Conservation (phyloP, 2,329 filamentous ascomycete genomes). For the Keithomyces neogunnii region DNA sequence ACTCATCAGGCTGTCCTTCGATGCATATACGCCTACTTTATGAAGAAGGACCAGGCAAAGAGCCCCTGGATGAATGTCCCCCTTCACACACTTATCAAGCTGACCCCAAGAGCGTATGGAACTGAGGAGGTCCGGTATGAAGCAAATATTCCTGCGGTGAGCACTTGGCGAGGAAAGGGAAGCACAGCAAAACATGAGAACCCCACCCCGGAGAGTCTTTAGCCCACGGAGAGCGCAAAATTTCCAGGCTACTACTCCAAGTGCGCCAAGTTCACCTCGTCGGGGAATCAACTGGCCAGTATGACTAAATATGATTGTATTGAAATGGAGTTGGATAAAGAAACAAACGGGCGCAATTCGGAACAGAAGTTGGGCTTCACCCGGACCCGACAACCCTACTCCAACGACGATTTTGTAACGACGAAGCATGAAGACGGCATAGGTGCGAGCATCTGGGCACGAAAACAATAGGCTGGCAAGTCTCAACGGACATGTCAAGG, state of each 20-base stretch:
- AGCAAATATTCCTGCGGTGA: conserved; percentile 90
- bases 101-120: conserved; percentile 88
- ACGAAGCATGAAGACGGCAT: neutral
- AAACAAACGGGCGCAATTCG: neutral
- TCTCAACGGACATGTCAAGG: neutral
- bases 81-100: conserved; percentile 89
- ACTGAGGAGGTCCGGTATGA: conserved; percentile 83
- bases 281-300: neutral
- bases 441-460: neutral
- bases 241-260: too few species aligned
- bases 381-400: neutral
- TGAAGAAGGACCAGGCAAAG: conserved; percentile 88
- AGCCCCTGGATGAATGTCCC: conserved; percentile 99
- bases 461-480: neutral
- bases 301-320: neutral
- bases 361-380: neutral
- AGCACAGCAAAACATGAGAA: conserved; percentile 83
- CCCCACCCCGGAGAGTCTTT: conserved; percentile 32
- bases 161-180: conserved; percentile 92
- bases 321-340: neutral
- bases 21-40: conserved; percentile 98
- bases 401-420: neutral
- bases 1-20: conserved; percentile 94
- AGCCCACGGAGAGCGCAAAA: neutral
- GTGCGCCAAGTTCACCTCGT: neutral